phyloP scores from a whole-genome alignment of 176 grass and related monocot genomes.

The Hordeum marinum region DNA sequence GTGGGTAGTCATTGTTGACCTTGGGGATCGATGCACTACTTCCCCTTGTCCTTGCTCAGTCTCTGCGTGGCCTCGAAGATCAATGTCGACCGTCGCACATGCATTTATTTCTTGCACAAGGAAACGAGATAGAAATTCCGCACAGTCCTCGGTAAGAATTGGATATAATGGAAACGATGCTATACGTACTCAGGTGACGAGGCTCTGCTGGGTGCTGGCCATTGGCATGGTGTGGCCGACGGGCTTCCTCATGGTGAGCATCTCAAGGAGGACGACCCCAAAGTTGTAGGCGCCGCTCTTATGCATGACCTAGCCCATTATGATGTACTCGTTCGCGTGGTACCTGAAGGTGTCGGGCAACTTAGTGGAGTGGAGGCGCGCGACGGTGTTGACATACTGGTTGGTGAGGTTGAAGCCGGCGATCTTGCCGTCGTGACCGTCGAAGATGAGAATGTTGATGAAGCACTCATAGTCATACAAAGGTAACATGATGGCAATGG shows the following conservation, averaged over 20 bases:
- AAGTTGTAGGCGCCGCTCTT: conserved; percentile 97
- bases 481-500: no score
- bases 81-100: background rate
- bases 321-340: conserved; percentile 89
- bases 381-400: conserved; percentile 75
- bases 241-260: conserved; percentile 86
- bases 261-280: conserved; percentile 75
- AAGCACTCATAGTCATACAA: no score
- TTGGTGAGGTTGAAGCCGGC: conserved; percentile 93
- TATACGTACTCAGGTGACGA: conserved; percentile 90
- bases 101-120: no score
- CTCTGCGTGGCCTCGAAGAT: conserved; percentile 68
- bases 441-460: conserved; percentile 87
- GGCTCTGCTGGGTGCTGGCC: conserved; percentile 87
- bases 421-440: conserved; percentile 71
- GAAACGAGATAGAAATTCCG: no score
- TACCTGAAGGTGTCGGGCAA: conserved; percentile 93
- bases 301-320: conserved; percentile 74
- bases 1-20: conserved; percentile 78
- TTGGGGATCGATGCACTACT: conserved; percentile 89
- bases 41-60: conserved; percentile 95
- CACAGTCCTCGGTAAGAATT: no score
- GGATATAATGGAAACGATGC: no score
- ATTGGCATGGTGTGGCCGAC: conserved; percentile 98
- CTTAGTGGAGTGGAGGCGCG: conserved; percentile 88